phyloP scores from a whole-genome alignment of 495 filamentous ascomycete genomes.

The Penicillium cosmopolitanum region DNA sequence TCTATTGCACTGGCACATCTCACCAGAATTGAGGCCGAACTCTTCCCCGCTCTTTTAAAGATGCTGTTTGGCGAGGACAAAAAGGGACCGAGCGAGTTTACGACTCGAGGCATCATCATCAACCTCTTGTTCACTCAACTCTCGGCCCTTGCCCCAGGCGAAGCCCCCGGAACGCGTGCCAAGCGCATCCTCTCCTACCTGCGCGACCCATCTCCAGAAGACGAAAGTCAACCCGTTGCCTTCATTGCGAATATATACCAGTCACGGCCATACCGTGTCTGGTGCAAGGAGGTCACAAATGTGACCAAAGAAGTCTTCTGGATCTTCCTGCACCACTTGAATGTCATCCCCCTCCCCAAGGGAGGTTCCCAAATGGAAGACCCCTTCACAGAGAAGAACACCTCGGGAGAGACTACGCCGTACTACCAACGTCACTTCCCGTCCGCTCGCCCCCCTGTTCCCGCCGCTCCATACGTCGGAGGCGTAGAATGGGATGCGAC shows the following conservation, averaged over 20 bases:
- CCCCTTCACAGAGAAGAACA: slow-evolving; percentile 26
- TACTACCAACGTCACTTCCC: slow-evolving; percentile 73
- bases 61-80: slow-evolving; percentile 97
- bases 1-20: slow-evolving; percentile 80
- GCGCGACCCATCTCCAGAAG: slow-evolving; percentile 75
- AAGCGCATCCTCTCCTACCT: slow-evolving; percentile 74
- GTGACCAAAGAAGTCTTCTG: slow-evolving; percentile 99
- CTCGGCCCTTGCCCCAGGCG: slow-evolving; percentile 56
- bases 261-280: slow-evolving; percentile 85
- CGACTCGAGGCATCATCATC: slow-evolving; percentile 84
- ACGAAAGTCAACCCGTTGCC: slow-evolving; percentile 71
- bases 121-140: slow-evolving; percentile 86
- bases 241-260: slow-evolving; percentile 91
- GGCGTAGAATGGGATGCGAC: slow-evolving; percentile 99
- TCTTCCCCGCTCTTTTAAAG: slow-evolving; percentile 84
- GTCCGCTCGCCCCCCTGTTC: slow-evolving; percentile 82
- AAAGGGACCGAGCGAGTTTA: slow-evolving; percentile 96
- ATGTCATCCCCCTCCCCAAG: slow-evolving; percentile 68
- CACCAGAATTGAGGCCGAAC: slow-evolving; percentile 71
- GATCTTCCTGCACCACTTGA: slow-evolving; percentile 95
- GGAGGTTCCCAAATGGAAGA: slow-evolving; percentile 36
- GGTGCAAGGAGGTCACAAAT: slow-evolving; percentile 88
- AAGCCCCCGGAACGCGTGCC: slow-evolving; percentile 58
- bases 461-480: slow-evolving; percentile 94
- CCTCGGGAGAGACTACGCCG: slow-evolving; percentile 11